A percentile compares a stretch with the other conserved stretches of the same genome.
Evolutionary conservation across 441 rosid genomes (phyloP).

Genomic region (Gossypium laxum): DNA sequence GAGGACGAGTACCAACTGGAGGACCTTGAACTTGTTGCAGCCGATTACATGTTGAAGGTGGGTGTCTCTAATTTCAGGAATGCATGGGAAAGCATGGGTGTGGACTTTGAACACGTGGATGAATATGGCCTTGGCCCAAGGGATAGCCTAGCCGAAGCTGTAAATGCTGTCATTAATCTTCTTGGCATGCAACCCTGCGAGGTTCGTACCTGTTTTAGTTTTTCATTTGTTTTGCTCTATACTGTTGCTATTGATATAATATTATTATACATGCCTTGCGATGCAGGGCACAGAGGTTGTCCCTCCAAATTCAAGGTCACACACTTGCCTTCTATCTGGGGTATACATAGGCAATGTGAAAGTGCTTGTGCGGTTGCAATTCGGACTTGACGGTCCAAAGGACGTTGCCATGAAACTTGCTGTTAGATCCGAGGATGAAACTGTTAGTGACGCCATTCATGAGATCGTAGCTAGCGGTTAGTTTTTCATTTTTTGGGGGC

Average conservation of each 20-base stretch:
- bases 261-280: too few relatives aligned
- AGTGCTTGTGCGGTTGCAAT: constrained; percentile 70
- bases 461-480: constrained; percentile 83
- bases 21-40: constrained; percentile 82
- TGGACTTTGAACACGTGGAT: constrained; percentile 63
- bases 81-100: constrained; percentile 86
- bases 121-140: constrained; percentile 92
- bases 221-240: background rate
- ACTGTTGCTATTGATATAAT: background rate
- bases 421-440: constrained; percentile 72
- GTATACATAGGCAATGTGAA: constrained; percentile 72
- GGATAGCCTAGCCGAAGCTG: constrained; percentile 75
- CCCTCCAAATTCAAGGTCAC: constrained; percentile 84
- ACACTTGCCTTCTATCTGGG: constrained; percentile 73
- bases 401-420: constrained; percentile 82
- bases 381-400: constrained; percentile 70
- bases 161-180: constrained; percentile 67
- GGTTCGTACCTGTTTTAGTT: constrained; percentile 31
- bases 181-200: constrained; percentile 98
- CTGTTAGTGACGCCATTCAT: constrained; percentile 66
- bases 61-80: constrained; percentile 78
- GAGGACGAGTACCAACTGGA: constrained; percentile 97
- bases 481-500: background rate
- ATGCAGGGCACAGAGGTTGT: constrained; percentile 76
- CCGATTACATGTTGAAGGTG: constrained; percentile 75